Percentiles rank a stretch among this genome's conserved stretches.
These are phyloP conservation scores for Beta corolliflora DNA, from an alignment of 179 eudicot genomes.

Conservation along the genomic window DNA sequence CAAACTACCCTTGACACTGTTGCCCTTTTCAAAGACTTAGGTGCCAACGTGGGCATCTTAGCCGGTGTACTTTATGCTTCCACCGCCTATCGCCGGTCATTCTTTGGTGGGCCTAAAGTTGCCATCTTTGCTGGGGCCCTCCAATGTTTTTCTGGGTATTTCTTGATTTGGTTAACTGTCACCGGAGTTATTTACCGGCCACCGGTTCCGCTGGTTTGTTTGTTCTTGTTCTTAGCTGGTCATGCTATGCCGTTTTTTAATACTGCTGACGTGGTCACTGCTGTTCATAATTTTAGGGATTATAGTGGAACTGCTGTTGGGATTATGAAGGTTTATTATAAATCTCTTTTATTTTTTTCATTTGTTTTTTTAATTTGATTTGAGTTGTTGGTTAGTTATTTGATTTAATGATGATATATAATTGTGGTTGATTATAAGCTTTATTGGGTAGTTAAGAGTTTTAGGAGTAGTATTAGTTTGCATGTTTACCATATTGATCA, in stretches of 20 bases:
- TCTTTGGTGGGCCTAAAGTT: slow-evolving; percentile 59
- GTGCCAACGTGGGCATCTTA: slow-evolving; percentile 45
- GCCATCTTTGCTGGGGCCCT: slow-evolving; percentile 60
- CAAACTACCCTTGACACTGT: slow-evolving; percentile 49
- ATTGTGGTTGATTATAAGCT: no score
- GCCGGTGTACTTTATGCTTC: slow-evolving; percentile 44
- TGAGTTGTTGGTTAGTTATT: background rate
- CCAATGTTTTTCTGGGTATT: slow-evolving; percentile 76
- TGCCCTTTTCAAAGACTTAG: slow-evolving; percentile 49
- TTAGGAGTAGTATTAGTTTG: no score
- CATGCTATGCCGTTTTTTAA: slow-evolving; percentile 77
- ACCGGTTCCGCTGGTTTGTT: slow-evolving; percentile 51
- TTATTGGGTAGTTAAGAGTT: no score
- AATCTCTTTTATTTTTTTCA: background rate
- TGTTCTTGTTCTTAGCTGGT: slow-evolving; percentile 72
- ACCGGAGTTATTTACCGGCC: slow-evolving; percentile 54
- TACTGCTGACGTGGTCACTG: slow-evolving; percentile 88
- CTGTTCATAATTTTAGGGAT: slow-evolving; percentile 66
- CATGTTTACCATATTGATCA: no score
- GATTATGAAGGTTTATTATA: slow-evolving; percentile 78
- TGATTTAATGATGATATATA: no score
- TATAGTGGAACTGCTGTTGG: slow-evolving; percentile 86
- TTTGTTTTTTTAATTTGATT: background rate
- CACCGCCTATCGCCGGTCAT: slow-evolving; percentile 31
- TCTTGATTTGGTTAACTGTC: slow-evolving; percentile 68